Base-by-base conservation (phyloP, 352 stramenopile species). In the Phytophthora melonis region DNA sequence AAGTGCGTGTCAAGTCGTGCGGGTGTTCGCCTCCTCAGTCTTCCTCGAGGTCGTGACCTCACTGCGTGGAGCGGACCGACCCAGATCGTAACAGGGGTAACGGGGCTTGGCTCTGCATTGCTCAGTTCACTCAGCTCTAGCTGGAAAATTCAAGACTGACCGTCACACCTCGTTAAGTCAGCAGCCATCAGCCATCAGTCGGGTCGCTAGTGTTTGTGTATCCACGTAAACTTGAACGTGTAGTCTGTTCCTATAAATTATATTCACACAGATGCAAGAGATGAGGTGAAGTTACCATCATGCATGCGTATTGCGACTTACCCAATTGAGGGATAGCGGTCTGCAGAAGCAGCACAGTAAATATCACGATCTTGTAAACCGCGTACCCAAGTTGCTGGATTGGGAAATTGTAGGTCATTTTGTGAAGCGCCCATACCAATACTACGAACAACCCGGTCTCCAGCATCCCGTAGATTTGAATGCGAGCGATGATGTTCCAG, bases 321-420 rank as follows among this genome's bases (percentile, higher is more conserved):
- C 74, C 73, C 34, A 68, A 49, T 10, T 81, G 70, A 53, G 66
- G 61, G 16, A 79, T 63, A 5, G 58, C 55, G 14, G 58, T 56
- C 18, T 81, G 70, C 8, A 78, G 19, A 5, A 74, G 47, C 47
- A 81, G 39, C 4, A 75, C 23, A 13, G 78, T 41, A 67, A 58
- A 79, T 30, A 78, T 55, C 36, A 73, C 30, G 7, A 81, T 36
- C 55, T 66, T 77, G n/a, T 60, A 68, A n/a, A 79, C 19, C 19
- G 65, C 66, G 41, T 66, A 77, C 5, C 66, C 65, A 10, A 81
- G 41, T 41, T 79, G 70, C 10, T 75, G 66, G 36, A 73, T 45
- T 1, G 70, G 62, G 10, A 62, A 70, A 53, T 59, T 58, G n/a
- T 73, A 43, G 11, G 69, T 77, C 14, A 53, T 77, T 49, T 39